These are phyloP conservation scores for Tulasnella calospora DNA, from an alignment of 768 basidiomycete species.

Conservation along the genomic window DNA sequence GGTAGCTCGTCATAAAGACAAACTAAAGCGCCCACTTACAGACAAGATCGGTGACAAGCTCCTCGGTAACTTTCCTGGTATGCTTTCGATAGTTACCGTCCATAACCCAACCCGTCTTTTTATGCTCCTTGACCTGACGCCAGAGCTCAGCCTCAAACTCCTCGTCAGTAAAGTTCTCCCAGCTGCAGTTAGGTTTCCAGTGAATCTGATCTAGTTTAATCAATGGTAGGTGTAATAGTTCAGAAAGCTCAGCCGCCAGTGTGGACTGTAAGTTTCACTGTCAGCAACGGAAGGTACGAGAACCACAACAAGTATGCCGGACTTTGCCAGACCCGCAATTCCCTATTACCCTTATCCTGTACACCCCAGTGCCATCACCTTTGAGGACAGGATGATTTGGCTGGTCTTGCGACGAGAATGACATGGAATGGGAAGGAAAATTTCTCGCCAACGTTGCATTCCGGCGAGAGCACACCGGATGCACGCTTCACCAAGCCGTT, in stretches of 20 bases:
- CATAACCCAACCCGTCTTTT: conserved; percentile 12
- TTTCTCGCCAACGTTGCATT: background rate
- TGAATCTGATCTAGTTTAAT: conserved; percentile 1
- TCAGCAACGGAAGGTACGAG: background rate
- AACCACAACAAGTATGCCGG: background rate
- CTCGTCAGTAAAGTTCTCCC: background rate
- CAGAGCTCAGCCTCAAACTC: background rate
- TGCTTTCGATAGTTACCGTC: conserved; percentile 14
- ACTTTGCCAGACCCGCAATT: conserved; percentile 18
- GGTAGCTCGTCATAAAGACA: background rate
- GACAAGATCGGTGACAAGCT: conserved; percentile 2
- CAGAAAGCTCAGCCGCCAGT: background rate
- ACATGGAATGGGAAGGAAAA: background rate
- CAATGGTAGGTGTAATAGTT: background rate
- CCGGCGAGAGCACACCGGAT: too few relatives aligned
- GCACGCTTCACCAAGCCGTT: background rate
- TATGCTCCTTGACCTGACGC: background rate
- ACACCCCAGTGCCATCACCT: background rate
- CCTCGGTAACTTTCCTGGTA: background rate
- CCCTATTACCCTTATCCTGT: background rate
- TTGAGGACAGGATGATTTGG: background rate
- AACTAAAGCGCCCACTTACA: background rate
- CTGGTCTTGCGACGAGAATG: background rate
- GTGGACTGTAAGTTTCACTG: conserved; percentile 5
- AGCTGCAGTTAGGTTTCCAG: background rate